These are phyloP conservation scores for Colletotrichum cuscutae DNA, from an alignment of 2,329 filamentous ascomycete genomes.

Conservation along the genomic window DNA sequence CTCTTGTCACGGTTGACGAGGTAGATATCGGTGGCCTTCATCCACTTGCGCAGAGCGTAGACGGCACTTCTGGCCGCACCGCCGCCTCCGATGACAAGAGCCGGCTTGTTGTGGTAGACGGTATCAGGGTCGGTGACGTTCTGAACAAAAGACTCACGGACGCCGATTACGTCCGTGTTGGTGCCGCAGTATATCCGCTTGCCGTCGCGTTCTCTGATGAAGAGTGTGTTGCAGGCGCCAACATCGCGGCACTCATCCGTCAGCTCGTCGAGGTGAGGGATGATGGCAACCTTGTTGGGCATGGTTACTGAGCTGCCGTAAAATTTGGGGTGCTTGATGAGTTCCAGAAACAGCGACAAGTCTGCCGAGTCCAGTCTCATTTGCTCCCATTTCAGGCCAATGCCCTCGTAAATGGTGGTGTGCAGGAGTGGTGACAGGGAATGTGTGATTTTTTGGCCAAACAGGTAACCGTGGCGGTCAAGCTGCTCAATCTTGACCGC, in stretches of 20 bases:
- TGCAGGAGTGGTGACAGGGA: slow-evolving; percentile 67
- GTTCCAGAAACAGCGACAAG: slow-evolving; percentile 58
- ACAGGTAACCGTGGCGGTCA: slow-evolving; percentile 63
- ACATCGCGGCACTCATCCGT: slow-evolving; percentile 78
- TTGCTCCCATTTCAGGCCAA: slow-evolving; percentile 63
- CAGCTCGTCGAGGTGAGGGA: slow-evolving; percentile 77
- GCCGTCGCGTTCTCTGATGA: slow-evolving; percentile 64
- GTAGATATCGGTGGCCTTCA: slow-evolving; percentile 76
- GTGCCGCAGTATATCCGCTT: slow-evolving; percentile 72
- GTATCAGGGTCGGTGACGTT: slow-evolving; percentile 58
- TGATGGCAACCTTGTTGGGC: slow-evolving; percentile 84
- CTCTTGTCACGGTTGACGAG: slow-evolving; percentile 77
- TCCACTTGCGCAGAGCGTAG: slow-evolving; percentile 77
- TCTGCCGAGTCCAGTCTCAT: slow-evolving; percentile 63
- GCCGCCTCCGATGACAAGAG: slow-evolving; percentile 80
- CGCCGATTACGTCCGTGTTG: slow-evolving; percentile 84
- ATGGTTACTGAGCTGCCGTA: slow-evolving; percentile 82
- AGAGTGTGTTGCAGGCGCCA: slow-evolving; percentile 85
- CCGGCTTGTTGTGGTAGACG: slow-evolving; percentile 69
- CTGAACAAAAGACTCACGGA: slow-evolving; percentile 76
- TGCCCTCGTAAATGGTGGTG: slow-evolving; percentile 60
- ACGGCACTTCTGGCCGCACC: slow-evolving; percentile 82
- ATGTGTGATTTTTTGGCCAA: slow-evolving; percentile 65
- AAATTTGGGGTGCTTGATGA: slow-evolving; percentile 67
- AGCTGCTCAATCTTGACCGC: slow-evolving; percentile 40